Evolutionary conservation across 495 filamentous ascomycete species (phyloP), one percentile per base, ranked within the genome.

Genomic region (Aspergillus bridgeri): DNA sequence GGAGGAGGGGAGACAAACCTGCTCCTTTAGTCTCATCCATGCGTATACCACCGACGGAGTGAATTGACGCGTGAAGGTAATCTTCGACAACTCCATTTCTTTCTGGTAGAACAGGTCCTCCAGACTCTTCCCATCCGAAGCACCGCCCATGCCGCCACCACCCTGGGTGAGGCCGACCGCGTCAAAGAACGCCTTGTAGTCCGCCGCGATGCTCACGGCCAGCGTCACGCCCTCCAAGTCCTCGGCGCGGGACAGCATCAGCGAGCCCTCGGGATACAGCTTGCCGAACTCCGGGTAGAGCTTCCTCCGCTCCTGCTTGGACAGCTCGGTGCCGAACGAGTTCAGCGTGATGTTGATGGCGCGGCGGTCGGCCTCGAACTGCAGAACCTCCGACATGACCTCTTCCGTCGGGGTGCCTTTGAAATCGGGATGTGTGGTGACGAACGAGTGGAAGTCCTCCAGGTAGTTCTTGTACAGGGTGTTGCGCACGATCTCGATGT

Each of bases 321-420:
- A 90, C 42, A 99, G 83, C 75, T 99, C 94, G 7, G 95, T 98
- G 56, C 95, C 94, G 66, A 99, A 98, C 11, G 94, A 98, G 78
- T 99, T 99, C 54, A 99, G 78, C 9, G 94, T 99, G 76, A 99
- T 99, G 75, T 99, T 99, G 80, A 99, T 99, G 60, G 92, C 90
- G 61, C 94, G 82, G 55, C 94, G 82, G 69, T 99, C 94, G 11
- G 95, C 94, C 76, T 99, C 94, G 68, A 98, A 99, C 69, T 94
- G 89, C 46, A 99, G 78, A 42, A 97, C 87, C 78, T 97, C 92
- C 19, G 84, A 79, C 94, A 99, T 98, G 63, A 96, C 85, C 61
- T 96, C 92, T 23, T 89, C 80, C 1, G 95, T 97, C 2, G 94
- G 92, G 3, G 91, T 95, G 11, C 91, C 93, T 43, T 79, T 74